These are phyloP conservation scores for Cajanus cajan DNA, from an alignment of 306 rosid genomes.

Conservation along the genomic window DNA sequence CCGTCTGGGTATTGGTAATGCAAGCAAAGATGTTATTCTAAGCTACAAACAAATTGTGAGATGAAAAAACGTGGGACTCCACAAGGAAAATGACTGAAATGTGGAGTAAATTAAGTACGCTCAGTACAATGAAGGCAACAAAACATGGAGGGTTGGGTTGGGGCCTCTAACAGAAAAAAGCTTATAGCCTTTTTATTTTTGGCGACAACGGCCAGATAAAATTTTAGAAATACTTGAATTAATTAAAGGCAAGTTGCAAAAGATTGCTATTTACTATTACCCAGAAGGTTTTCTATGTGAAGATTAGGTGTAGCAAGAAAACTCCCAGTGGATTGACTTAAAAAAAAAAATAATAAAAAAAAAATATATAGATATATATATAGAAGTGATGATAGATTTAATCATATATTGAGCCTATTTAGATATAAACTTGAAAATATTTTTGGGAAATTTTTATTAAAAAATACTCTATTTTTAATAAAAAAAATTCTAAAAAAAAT, in stretches of 20 bases:
- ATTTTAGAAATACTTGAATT: neutral
- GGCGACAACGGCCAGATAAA: neutral
- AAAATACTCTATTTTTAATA: too few relatives aligned
- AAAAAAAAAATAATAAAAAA: too few relatives aligned
- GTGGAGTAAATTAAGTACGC: neutral
- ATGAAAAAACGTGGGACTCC: neutral
- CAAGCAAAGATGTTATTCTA: neutral
- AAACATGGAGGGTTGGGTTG: constrained; percentile 9
- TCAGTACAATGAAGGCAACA: neutral
- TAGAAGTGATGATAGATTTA: neutral
- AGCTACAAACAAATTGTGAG: neutral
- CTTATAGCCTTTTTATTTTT: neutral
- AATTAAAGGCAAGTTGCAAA: neutral
- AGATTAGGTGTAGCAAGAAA: neutral
- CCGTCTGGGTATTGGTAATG: neutral
- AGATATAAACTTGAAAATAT: too few relatives aligned
- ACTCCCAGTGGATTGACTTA: neutral
- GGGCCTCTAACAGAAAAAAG: constrained; percentile 6
- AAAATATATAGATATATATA: too few relatives aligned
- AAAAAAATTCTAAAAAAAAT: too few relatives aligned
- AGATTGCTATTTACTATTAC: neutral
- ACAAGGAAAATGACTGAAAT: neutral
- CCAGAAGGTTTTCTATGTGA: neutral
- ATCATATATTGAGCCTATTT: too few relatives aligned
- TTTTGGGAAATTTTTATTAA: too few relatives aligned